Base-by-base conservation (phyloP, 305 asterid genomes). In the Rubia occidens region DNA sequence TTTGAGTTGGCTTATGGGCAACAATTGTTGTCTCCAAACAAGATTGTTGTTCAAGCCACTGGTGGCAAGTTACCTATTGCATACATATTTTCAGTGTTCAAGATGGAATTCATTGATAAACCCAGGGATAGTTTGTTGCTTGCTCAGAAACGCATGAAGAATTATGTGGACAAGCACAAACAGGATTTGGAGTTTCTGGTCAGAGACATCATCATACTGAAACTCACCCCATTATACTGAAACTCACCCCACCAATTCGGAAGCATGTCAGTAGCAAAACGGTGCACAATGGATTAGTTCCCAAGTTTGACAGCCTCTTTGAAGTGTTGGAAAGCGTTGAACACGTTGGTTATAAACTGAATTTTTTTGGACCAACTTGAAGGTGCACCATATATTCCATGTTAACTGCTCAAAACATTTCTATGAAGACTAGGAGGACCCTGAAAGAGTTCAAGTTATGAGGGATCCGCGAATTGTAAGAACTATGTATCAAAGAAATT, bases 401-500 rank as follows among this genome's bases (percentile, higher is more conserved):
- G 10, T 54, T 7, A 54, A 29, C 14, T 53, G 0, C 1, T n/a
- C 14, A 24, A 24, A 60, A 5, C 1, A 0, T 3, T 9, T 60
- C 4, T 3, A 11, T 60, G 6, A 0, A 0, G 65, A 60, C 4
- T 1, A 6, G 49, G 1, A 53, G 0, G 24, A 54, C 8, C 2
- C 3, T 0, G 60, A n/a, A 3, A 0, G 11, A 17, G 9, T 11
- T 6, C 21, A 54, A 17, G 8, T 3, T 17, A 1, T 1, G n/a
- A 0, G 24, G 0, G 26, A 1, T 24, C 1, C 1, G 26, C 1
- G 1, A n/a, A n/a, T n/a, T n/a, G n/a, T n/a, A n/a, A n/a, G n/a
- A n/a, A n/a, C n/a, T n/a, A n/a, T n/a, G n/a, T n/a, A n/a, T n/a
- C n/a, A n/a, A n/a, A n/a, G n/a, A n/a, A n/a, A n/a, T 26, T 26